phyloP scores from a whole-genome alignment of 768 basidiomycete genomes.

The Lanmaoa rubissima region DNA sequence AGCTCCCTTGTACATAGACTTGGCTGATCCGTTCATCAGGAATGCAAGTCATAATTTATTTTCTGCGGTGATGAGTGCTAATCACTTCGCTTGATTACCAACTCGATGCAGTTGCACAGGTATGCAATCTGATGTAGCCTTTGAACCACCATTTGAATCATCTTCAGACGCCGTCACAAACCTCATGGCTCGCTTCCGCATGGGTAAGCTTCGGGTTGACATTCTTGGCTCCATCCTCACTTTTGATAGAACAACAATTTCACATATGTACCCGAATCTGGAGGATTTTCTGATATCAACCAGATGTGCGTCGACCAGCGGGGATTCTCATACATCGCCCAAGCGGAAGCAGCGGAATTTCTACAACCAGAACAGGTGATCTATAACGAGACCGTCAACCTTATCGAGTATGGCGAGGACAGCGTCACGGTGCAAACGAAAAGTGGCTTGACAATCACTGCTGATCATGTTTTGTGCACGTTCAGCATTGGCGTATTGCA shows the following conservation, averaged over 20 bases:
- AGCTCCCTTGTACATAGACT: not conserved
- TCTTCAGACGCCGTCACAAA: constrained; percentile 59
- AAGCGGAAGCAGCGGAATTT: constrained; percentile 56
- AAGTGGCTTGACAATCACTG: constrained; percentile 43
- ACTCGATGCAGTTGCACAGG: constrained; percentile 28
- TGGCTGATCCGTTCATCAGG: constrained; percentile 18
- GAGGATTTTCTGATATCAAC: constrained; percentile 59
- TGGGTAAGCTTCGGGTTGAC: constrained; percentile 42
- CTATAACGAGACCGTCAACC: constrained; percentile 50
- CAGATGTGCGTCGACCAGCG: constrained; percentile 57
- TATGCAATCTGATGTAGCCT: not conserved
- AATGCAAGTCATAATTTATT: constrained; percentile 23
- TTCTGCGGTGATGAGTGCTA: not conserved
- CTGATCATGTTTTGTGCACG: constrained; percentile 61
- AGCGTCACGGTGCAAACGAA: constrained; percentile 48
- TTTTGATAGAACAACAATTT: constrained; percentile 55
- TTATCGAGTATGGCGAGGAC: constrained; percentile 43
- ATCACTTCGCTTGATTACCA: not conserved
- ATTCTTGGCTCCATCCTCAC: not conserved
- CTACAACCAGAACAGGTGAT: constrained; percentile 45
- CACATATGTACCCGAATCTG: constrained; percentile 48
- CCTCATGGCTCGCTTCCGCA: constrained; percentile 59
- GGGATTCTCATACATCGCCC: constrained; percentile 58
- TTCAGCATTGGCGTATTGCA: constrained; percentile 73
- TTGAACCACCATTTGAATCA: constrained; percentile 22